Evolutionary conservation across 2,329 filamentous ascomycete species (phyloP).

Genomic region (Cladosporium sp.): DNA sequence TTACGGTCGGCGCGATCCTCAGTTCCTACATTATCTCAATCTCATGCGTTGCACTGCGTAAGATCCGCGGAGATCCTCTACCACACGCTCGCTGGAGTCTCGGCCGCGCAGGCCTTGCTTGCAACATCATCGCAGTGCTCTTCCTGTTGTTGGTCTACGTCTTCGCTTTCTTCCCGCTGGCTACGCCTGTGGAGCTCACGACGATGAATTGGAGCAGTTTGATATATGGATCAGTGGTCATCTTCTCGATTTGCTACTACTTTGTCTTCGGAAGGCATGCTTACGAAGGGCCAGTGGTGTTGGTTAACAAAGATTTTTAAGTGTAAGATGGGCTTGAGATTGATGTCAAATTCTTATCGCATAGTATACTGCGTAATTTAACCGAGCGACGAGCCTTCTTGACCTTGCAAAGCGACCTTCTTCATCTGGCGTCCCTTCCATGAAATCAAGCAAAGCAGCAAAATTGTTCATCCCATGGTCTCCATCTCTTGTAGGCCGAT

Average conservation of each 20-base stretch:
- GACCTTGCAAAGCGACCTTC: not conserved
- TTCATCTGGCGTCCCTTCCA: not conserved
- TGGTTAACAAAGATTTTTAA: conserved; percentile 15
- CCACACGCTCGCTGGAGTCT: conserved; percentile 19
- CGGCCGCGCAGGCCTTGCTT: conserved; percentile 8
- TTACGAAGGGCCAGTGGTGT: conserved; percentile 30
- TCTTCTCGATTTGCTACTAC: conserved; percentile 27
- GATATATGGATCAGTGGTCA: conserved; percentile 36
- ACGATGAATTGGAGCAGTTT: conserved; percentile 37
- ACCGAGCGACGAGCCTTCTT: not conserved
- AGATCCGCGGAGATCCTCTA: conserved; percentile 7
- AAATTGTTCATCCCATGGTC: not conserved
- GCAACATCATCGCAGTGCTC: conserved; percentile 18
- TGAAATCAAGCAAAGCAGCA: not conserved
- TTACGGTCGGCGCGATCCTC: conserved; percentile 40
- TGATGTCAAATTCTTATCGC: not conserved
- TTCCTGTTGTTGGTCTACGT: conserved; percentile 22
- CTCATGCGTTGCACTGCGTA: conserved; percentile 28
- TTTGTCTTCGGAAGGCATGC: conserved; percentile 25
- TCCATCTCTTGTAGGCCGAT: not conserved
- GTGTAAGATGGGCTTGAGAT: not conserved
- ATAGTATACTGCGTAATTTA: not conserved
- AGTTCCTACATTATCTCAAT: conserved; percentile 40
- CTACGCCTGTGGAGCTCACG: conserved; percentile 27
- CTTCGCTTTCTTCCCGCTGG: conserved; percentile 23